Base-by-base conservation (phyloP, 208 protist species). In the Herpetomonas samuelpessoai region DNA sequence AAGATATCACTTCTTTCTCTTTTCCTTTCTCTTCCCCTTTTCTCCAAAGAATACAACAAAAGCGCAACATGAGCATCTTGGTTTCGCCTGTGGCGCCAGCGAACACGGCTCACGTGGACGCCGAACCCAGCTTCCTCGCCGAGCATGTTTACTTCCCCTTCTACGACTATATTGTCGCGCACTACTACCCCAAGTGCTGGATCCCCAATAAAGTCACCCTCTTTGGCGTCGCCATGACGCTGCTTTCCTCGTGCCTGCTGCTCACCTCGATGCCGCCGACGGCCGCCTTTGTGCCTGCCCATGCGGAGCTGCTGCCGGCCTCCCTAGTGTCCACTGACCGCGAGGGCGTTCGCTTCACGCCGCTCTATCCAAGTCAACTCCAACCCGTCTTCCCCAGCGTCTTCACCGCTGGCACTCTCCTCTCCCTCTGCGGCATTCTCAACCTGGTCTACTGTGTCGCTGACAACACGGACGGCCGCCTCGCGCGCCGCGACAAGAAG, bases 391-490 rank as follows among this genome's bases (percentile, higher is more conserved):
- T 88, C 16, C 25, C 54, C 19, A 57, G 75, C 44, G 59, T 77
- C 31, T 25, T 80, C 22, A 76, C 63, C 19, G 56, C 71, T 2
- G 60, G 55, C 19, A 51, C 58, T 0, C 49, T 93, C 39, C 69
- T 95, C 16, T 66, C 83, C 31, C 38, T 87, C 3, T 91, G 83
- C 58, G 86, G 84, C 14, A 0, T 89, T 29, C 69, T 94, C 21
- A 95, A 94, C 55, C 50, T 92, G 16, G 59, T 91, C 29, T 96
- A 96, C 74, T 94, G 88, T 35, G 54, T 92, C 24, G 81, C 88
- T 16, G 91, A 96, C 75, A 96, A 96, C 76, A 92, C 84, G 14
- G 91, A 96, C 55, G 91, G 91, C 25, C 75, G 88, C n/a, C 82
- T 94, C 1, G 91, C 91, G 0, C 82, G 91, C 10, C 86, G 91